Conservation (phyloP, 352 stramenopile genomes). For the Phytophthora melonis region DNA sequence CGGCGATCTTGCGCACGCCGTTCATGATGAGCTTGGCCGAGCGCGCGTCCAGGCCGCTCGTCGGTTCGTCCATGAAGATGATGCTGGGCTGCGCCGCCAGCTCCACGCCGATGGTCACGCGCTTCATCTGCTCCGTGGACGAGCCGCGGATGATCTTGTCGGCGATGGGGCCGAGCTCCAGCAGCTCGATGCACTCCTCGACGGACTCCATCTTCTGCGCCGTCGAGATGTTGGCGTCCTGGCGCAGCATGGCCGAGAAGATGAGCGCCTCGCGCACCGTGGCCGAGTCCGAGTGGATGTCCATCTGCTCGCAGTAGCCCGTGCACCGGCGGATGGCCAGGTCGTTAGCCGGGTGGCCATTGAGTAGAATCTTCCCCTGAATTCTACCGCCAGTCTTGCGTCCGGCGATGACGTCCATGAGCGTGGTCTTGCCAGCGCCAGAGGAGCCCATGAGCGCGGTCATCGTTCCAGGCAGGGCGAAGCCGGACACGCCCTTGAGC, state of each 20-base stretch:
- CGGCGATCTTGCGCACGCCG: conserved; percentile 79
- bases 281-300: conserved; percentile 76
- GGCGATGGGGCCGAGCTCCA: conserved; percentile 34
- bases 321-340: conserved; percentile 58
- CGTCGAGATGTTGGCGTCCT: conserved; percentile 39
- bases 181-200: conserved; percentile 39
- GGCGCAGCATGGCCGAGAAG: conserved; percentile 86
- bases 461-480: conserved; percentile 47
- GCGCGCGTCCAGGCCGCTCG: conserved; percentile 81
- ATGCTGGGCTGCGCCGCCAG: conserved; percentile 76
- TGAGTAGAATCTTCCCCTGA: conserved; percentile 83
- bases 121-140: conserved; percentile 54
- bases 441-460: conserved; percentile 61
- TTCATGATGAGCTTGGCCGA: conserved; percentile 81
- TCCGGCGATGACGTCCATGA: conserved; percentile 38
- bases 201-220: conserved; percentile 43
- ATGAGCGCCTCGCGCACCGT: conserved; percentile 88
- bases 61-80: conserved; percentile 80
- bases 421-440: conserved; percentile 70
- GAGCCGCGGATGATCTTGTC: conserved; percentile 50
- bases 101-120: conserved; percentile 82
- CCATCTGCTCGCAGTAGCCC: conserved; percentile 85
- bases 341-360: conserved; percentile 68
- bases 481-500: conserved; percentile 50
- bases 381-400: conserved; percentile 39